Evolutionary conservation across 2,329 filamentous ascomycete genomes (phyloP).

Genomic region (Penicillium frequentans): DNA sequence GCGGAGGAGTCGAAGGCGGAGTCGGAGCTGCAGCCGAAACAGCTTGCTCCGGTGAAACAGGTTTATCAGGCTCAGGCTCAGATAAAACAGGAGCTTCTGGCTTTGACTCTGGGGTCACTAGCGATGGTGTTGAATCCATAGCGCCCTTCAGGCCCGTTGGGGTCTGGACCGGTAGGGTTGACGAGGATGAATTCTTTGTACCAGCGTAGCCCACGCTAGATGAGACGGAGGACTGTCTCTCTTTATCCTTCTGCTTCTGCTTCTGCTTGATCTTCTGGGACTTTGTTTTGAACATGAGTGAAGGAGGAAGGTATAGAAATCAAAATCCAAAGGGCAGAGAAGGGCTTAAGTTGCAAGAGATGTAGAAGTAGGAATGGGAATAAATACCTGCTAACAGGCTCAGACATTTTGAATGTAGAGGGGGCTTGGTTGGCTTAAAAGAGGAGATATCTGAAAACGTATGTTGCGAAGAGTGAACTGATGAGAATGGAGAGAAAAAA

Average conservation of each 20-base stretch:
- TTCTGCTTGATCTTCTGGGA: slow-evolving; percentile 11
- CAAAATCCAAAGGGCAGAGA: neutral
- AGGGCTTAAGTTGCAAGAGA: neutral
- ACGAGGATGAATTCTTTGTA: slow-evolving; percentile 3
- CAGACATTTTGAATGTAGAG: slow-evolving; percentile 11
- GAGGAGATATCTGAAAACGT: neutral
- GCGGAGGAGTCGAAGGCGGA: neutral
- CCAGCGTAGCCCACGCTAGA: neutral
- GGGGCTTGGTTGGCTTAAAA: neutral
- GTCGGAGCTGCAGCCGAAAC: neutral
- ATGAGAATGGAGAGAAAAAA: neutral
- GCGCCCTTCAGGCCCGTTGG: neutral
- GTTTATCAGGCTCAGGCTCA: neutral
- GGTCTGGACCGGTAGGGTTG: slow-evolving; percentile 2
- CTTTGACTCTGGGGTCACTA: slow-evolving; percentile 5
- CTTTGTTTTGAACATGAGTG: slow-evolving; percentile 2
- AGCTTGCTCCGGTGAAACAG: neutral
- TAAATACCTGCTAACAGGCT: slow-evolving; percentile 14
- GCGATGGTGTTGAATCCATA: neutral
- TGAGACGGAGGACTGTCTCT: neutral
- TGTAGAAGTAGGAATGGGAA: neutral
- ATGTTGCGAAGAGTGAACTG: neutral
- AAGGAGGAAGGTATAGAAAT: neutral
- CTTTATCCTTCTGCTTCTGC: slow-evolving; percentile 12
- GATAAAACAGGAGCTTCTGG: slow-evolving; percentile 2